Conservation (phyloP, 2,329 filamentous ascomycete genomes). For the Alternaria brassicae region DNA sequence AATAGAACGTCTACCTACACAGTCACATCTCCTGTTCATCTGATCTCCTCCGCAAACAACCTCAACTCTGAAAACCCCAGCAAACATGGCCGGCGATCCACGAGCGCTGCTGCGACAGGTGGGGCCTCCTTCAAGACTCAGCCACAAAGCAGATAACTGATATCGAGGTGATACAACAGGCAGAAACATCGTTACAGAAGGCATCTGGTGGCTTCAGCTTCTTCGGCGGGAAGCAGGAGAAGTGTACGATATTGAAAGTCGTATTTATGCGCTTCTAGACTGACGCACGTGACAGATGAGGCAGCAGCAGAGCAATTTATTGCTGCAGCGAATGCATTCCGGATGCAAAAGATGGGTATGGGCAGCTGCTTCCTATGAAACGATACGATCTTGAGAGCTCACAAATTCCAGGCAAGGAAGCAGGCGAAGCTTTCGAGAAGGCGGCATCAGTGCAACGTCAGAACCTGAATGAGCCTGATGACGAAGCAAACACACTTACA, state of each 20-base stretch:
- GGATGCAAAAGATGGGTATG: slow-evolving; percentile 83
- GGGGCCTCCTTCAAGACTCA: slow-evolving; percentile 39
- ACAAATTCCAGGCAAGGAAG: slow-evolving; percentile 73
- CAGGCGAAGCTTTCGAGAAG: slow-evolving; percentile 82
- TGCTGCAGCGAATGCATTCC: slow-evolving; percentile 90
- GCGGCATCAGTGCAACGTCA: slow-evolving; percentile 81
- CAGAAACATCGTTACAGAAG: slow-evolving; percentile 79
- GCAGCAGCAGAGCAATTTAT: slow-evolving; percentile 86
- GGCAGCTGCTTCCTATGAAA: background rate
- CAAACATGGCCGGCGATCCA: slow-evolving; percentile 48
- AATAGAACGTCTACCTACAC: slow-evolving; percentile 15
- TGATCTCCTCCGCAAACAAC: background rate
- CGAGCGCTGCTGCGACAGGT: slow-evolving; percentile 50
- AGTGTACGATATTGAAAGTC: slow-evolving; percentile 57
- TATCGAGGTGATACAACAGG: slow-evolving; percentile 62
- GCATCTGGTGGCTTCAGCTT: slow-evolving; percentile 85
- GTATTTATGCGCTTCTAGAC: background rate
- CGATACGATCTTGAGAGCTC: slow-evolving; percentile 3
- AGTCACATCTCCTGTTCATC: slow-evolving; percentile 7
- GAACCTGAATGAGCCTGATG: slow-evolving; percentile 88
- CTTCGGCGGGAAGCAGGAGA: slow-evolving; percentile 86
- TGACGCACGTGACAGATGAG: slow-evolving; percentile 61
- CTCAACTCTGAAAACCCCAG: slow-evolving; percentile 6
- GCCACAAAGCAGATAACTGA: slow-evolving; percentile 39
- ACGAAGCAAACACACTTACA: slow-evolving; percentile 84